A percentile compares a stretch with the other conserved stretches of the same genome.
These are phyloP conservation scores for Torrubiella hemipterigena DNA, from an alignment of 2,329 filamentous ascomycete genomes.

Conservation along the genomic window DNA sequence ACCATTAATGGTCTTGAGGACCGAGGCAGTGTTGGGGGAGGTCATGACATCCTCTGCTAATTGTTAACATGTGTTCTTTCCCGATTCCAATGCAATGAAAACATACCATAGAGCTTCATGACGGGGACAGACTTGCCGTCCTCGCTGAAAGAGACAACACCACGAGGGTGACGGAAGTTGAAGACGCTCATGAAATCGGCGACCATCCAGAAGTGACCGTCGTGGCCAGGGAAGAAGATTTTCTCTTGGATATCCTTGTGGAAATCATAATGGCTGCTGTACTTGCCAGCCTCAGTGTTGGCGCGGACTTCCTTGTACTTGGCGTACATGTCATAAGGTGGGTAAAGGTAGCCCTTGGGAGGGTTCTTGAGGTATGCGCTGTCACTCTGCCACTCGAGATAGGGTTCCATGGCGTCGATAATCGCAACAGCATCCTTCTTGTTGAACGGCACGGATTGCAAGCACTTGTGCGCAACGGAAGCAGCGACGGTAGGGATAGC, in stretches of 20 bases:
- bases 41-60: slow-evolving; percentile 17
- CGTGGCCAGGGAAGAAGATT: slow-evolving; percentile 25
- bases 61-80: slow-evolving; percentile 10
- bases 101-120: slow-evolving; percentile 38
- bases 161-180: slow-evolving; percentile 20
- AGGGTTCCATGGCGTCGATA: slow-evolving; percentile 25
- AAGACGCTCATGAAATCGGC: slow-evolving; percentile 27
- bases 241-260: slow-evolving; percentile 25
- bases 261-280: slow-evolving; percentile 27
- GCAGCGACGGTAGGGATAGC: slow-evolving; percentile 16
- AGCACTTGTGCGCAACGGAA: slow-evolving; percentile 24
- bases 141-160: slow-evolving; percentile 25
- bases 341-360: slow-evolving; percentile 4
- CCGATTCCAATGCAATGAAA: too few relatives aligned
- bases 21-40: slow-evolving; percentile 11
- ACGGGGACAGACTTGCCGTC: slow-evolving; percentile 22
- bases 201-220: slow-evolving; percentile 28
- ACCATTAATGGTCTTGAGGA: slow-evolving; percentile 9
- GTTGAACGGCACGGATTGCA: slow-evolving; percentile 27
- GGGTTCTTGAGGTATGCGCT: slow-evolving; percentile 10
- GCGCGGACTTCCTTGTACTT: slow-evolving; percentile 18
- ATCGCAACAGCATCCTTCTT: slow-evolving; percentile 25
- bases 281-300: slow-evolving; percentile 19
- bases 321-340: slow-evolving; percentile 23
- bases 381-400: slow-evolving; percentile 28